Conservation (phyloP, 495 filamentous ascomycete genomes). For the Hypoxylon intermedium region DNA sequence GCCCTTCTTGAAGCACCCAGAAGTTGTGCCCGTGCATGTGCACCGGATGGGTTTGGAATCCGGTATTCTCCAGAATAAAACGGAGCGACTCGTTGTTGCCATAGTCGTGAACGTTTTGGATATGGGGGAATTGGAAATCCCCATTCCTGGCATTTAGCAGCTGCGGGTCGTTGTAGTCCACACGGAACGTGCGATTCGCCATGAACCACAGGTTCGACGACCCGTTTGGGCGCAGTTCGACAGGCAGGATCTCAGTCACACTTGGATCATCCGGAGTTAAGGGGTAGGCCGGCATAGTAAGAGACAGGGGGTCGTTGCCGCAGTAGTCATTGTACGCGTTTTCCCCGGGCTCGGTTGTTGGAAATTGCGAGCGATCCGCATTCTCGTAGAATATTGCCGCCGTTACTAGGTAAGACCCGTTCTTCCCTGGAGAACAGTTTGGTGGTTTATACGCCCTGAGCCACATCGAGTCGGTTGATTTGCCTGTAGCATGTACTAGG, state of each 20-base stretch:
- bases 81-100: conserved; percentile 59
- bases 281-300: conserved; percentile 58
- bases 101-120: conserved; percentile 65
- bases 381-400: conserved; percentile 56
- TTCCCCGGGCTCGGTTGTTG: conserved; percentile 44
- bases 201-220: conserved; percentile 62
- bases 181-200: conserved; percentile 60
- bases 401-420: conserved; percentile 46
- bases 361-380: conserved; percentile 36
- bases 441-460: conserved; percentile 48
- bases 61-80: conserved; percentile 53
- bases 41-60: conserved; percentile 53
- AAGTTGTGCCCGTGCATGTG: conserved; percentile 70
- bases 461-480: conserved; percentile 48
- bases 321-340: conserved; percentile 49
- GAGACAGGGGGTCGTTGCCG: conserved; percentile 54
- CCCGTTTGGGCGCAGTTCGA: conserved; percentile 57
- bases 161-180: conserved; percentile 64
- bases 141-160: conserved; percentile 61
- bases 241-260: conserved; percentile 53
- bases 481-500: conserved; percentile 63
- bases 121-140: conserved; percentile 54
- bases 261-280: conserved; percentile 57
- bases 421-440: conserved; percentile 44
- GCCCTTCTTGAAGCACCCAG: conserved; percentile 53